These are phyloP conservation scores for Calonectria pteridis DNA, from an alignment of 2,329 filamentous ascomycete species.

Conservation along the genomic window DNA sequence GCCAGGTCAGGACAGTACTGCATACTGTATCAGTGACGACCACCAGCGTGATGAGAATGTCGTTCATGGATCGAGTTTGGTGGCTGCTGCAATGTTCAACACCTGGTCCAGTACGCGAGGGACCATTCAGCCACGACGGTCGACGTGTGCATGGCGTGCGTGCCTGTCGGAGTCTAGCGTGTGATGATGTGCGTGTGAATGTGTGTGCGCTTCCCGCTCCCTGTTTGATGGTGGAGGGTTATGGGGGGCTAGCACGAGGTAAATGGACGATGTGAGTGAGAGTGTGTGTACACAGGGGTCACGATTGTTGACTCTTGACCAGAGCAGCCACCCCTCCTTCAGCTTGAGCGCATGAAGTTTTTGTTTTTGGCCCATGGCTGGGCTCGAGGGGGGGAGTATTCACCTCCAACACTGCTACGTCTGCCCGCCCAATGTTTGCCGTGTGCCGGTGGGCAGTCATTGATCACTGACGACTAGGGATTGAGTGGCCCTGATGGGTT, in stretches of 20 bases:
- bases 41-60: neutral
- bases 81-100: slow-evolving; percentile 13
- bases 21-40: neutral
- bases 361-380: neutral
- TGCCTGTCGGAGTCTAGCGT: slow-evolving; percentile 10
- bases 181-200: slow-evolving; percentile 30
- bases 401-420: neutral
- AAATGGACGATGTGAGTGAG: neutral
- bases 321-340: neutral
- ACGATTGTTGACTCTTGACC: neutral
- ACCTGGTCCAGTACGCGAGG: slow-evolving; percentile 13
- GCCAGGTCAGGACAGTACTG: neutral
- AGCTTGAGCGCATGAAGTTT: slow-evolving; percentile 3
- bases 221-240: slow-evolving; percentile 36
- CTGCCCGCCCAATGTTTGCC: slow-evolving; percentile 1
- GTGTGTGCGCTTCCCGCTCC: slow-evolving; percentile 45
- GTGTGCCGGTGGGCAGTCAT: slow-evolving; percentile 7
- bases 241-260: slow-evolving; percentile 11
- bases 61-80: slow-evolving; percentile 10
- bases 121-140: slow-evolving; percentile 19
- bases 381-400: neutral
- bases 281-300: neutral
- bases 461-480: neutral
- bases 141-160: slow-evolving; percentile 21
- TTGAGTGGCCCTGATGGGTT: slow-evolving; percentile 7